These are phyloP conservation scores for Candida ponderosae DNA, from an alignment of 805 yeast species.

Conservation along the genomic window DNA sequence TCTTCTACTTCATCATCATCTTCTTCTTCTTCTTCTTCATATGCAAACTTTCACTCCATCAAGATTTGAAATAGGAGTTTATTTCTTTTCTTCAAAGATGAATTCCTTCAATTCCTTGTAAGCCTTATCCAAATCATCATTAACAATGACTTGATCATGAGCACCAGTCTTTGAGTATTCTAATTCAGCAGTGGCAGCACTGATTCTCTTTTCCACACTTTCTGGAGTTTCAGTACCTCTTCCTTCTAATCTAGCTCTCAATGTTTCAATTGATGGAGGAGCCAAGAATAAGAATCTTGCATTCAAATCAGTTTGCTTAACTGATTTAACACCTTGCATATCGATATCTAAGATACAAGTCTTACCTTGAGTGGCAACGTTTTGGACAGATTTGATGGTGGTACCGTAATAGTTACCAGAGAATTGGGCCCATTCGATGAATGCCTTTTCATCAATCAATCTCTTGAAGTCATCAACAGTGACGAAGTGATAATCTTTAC, in stretches of 20 bases:
- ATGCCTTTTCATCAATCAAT: constrained; percentile 65
- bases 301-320: constrained; percentile 71
- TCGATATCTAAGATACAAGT: constrained; percentile 93
- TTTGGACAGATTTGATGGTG: constrained; percentile 72
- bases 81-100: constrained; percentile 38
- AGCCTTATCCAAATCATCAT: constrained; percentile 87
- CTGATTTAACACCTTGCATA: constrained; percentile 97
- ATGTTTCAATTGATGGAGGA: constrained; percentile 84
- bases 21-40: no score
- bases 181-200: constrained; percentile 82
- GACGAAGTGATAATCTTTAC: constrained; percentile 83
- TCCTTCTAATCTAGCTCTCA: constrained; percentile 65
- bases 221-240: constrained; percentile 96
- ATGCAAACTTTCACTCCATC: no score
- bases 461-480: constrained; percentile 73
- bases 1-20: no score
- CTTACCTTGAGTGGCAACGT: constrained; percentile 46
- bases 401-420: constrained; percentile 98
- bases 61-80: no score
- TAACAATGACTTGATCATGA: constrained; percentile 82
- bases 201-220: constrained; percentile 72
- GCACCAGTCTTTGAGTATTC: constrained; percentile 88
- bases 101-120: constrained; percentile 74
- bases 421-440: constrained; percentile 97
- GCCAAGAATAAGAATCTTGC: constrained; percentile 84